Conservation (phyloP, 352 stramenopile genomes). For the Chrysophaeum taylorii region DNA sequence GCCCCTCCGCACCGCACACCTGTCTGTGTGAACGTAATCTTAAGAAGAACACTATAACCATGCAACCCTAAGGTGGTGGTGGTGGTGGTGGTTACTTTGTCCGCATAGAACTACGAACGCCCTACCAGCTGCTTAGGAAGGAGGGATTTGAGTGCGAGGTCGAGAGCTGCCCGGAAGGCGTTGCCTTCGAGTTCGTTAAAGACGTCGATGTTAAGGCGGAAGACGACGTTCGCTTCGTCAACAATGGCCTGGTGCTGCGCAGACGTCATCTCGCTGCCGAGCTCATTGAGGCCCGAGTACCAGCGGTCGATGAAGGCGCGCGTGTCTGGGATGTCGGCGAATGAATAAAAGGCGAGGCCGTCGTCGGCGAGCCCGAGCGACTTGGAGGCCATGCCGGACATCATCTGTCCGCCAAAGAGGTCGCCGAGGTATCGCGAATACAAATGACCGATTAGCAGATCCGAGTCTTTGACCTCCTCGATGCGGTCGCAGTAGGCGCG, state of each 20-base stretch:
- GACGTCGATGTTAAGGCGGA: conserved; percentile 46
- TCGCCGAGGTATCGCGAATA: conserved; percentile 56
- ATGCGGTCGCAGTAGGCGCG: conserved; percentile 42
- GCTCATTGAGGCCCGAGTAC: conserved; percentile 36
- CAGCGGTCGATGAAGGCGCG: conserved; percentile 43
- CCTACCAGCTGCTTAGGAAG: too few species aligned
- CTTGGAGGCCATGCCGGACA: conserved; percentile 45
- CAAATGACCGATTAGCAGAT: conserved; percentile 45
- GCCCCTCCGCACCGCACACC: too few species aligned
- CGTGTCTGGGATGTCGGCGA: conserved; percentile 34
- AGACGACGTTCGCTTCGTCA: conserved; percentile 46
- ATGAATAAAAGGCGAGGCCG: conserved; percentile 46
- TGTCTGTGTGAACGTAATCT: too few species aligned
- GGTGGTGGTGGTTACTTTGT: too few species aligned
- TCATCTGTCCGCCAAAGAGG: conserved; percentile 54
- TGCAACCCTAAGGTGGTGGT: too few species aligned
- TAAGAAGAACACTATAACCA: too few species aligned
- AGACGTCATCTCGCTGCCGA: conserved; percentile 31
- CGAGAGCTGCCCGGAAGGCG: conserved; percentile 25
- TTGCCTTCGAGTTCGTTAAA: conserved; percentile 45
- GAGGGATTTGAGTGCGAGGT: conserved; percentile 30
- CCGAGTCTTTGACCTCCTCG: conserved; percentile 35
- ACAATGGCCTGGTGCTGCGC: conserved; percentile 39
- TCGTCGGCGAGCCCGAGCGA: conserved; percentile 32
- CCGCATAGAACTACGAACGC: too few species aligned